Evolutionary conservation across 495 filamentous ascomycete species (phyloP).

Genomic region (Zalerion maritima): DNA sequence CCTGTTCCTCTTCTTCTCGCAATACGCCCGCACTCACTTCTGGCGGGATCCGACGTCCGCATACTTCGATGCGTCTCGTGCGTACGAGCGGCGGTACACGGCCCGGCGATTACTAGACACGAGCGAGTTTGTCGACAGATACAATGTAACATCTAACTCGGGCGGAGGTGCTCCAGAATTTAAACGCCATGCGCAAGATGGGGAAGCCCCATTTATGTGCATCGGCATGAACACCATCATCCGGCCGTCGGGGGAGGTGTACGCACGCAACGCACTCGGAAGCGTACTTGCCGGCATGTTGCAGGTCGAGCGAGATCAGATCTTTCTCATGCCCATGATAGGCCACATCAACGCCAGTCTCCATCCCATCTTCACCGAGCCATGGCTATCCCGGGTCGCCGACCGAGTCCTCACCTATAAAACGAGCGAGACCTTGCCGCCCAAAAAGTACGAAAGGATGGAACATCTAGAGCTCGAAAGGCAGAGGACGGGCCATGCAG

Average conservation of each 20-base stretch:
- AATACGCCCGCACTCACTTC: slow-evolving; percentile 2
- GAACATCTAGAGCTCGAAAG: slow-evolving; percentile 9
- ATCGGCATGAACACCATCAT: slow-evolving; percentile 5
- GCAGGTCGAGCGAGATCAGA: slow-evolving; percentile 21
- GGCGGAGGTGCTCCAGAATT: too few relatives aligned
- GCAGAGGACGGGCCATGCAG: slow-evolving; percentile 23
- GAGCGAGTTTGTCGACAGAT: slow-evolving; percentile 3
- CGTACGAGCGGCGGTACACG: slow-evolving; percentile 3
- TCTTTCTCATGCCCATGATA: slow-evolving; percentile 29
- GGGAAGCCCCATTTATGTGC: slow-evolving; percentile 5
- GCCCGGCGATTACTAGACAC: slow-evolving; percentile 1
- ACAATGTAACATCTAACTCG: slow-evolving; percentile 1
- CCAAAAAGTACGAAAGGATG: slow-evolving; percentile 11
- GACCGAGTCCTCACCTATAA: slow-evolving; percentile 26
- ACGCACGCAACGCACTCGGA: slow-evolving; percentile 28
- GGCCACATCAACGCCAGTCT: slow-evolving; percentile 26
- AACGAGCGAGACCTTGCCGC: slow-evolving; percentile 7
- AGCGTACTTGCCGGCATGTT: slow-evolving; percentile 30
- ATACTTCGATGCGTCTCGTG: slow-evolving; percentile 4
- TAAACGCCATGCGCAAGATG: too few relatives aligned
- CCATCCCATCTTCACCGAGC: slow-evolving; percentile 29
- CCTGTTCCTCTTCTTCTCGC: slow-evolving; percentile 4
- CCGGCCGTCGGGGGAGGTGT: slow-evolving; percentile 8
- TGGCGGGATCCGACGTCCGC: slow-evolving; percentile 4
- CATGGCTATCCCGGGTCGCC: slow-evolving; percentile 24